These are phyloP conservation scores for Globisporangium abappressorium DNA, from an alignment of 352 stramenopile species.

Conservation along the genomic window DNA sequence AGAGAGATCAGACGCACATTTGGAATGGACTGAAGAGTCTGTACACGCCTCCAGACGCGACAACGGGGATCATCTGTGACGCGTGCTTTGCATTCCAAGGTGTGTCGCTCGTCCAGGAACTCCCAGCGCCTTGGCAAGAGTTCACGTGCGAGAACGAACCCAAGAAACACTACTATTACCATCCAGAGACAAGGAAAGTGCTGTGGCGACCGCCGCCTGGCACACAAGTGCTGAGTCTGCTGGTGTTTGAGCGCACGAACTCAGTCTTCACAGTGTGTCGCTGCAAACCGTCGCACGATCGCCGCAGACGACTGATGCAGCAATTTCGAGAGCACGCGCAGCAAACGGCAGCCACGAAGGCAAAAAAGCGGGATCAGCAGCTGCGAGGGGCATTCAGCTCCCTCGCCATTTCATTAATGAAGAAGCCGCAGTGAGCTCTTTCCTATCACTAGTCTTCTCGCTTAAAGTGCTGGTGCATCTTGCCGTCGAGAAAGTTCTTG, in stretches of 20 bases:
- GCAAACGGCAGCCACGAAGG: slow-evolving; percentile 32
- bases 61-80: slow-evolving; percentile 54
- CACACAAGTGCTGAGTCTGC: slow-evolving; percentile 31
- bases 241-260: slow-evolving; percentile 60
- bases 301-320: slow-evolving; percentile 43
- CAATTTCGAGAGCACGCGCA: slow-evolving; percentile 51
- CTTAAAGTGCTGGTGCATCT: slow-evolving; percentile 76
- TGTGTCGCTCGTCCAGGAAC: slow-evolving; percentile 23
- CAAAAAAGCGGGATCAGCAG: slow-evolving; percentile 39
- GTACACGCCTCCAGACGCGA: slow-evolving; percentile 39
- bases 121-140: slow-evolving; percentile 48
- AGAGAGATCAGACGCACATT: slow-evolving; percentile 11
- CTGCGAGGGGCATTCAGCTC: slow-evolving; percentile 52
- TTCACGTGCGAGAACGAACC: slow-evolving; percentile 37
- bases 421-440: slow-evolving; percentile 12
- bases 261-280: slow-evolving; percentile 53
- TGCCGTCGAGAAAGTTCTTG: slow-evolving; percentile 89
- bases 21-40: slow-evolving; percentile 40
- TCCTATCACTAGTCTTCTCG: slow-evolving; percentile 29
- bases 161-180: slow-evolving; percentile 56
- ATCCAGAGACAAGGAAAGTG: slow-evolving; percentile 33
- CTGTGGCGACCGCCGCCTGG: slow-evolving; percentile 39
- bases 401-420: slow-evolving; percentile 38
- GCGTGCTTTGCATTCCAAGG: slow-evolving; percentile 44
- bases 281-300: slow-evolving; percentile 55